Percentiles rank a stretch among this genome's conserved stretches.
These are phyloP conservation scores for Ilyonectria sp. DNA, from an alignment of 2,329 filamentous ascomycete species.

Conservation along the genomic window DNA sequence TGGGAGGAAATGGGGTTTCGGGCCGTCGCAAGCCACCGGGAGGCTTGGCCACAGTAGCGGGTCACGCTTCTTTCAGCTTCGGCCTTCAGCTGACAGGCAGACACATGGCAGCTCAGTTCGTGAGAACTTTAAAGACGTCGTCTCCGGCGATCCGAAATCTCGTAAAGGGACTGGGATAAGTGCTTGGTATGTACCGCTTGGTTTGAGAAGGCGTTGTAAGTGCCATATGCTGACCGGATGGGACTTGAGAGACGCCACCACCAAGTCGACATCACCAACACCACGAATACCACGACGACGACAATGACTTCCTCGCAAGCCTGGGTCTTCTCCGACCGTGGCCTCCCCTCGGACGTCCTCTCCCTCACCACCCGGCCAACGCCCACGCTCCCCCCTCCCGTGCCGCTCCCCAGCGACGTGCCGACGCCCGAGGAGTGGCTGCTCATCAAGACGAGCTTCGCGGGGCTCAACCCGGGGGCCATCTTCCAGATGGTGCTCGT, in stretches of 20 bases:
- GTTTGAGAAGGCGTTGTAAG: background rate
- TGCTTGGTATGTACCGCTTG: background rate
- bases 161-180: background rate
- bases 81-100: conserved; percentile 25
- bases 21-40: conserved; percentile 20
- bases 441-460: conserved; percentile 58
- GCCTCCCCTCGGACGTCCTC: conserved; percentile 47
- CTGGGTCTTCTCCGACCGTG: conserved; percentile 51
- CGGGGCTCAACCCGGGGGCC: conserved; percentile 62
- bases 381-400: conserved; percentile 46
- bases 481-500: conserved; percentile 59
- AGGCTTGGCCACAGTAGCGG: conserved; percentile 18
- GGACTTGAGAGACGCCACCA: background rate
- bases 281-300: background rate
- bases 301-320: conserved; percentile 40
- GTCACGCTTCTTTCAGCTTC: conserved; percentile 20
- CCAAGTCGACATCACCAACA: background rate
- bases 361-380: conserved; percentile 41
- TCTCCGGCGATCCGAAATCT: background rate
- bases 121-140: background rate
- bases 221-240: background rate
- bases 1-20: conserved; percentile 12
- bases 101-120: background rate
- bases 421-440: conserved; percentile 54
- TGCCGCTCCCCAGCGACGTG: conserved; percentile 48